A percentile compares a stretch with the other conserved stretches of the same genome.
Evolutionary conservation across 169 alveolate genomes (phyloP).

Genomic region (Eimeria tenella): DNA sequence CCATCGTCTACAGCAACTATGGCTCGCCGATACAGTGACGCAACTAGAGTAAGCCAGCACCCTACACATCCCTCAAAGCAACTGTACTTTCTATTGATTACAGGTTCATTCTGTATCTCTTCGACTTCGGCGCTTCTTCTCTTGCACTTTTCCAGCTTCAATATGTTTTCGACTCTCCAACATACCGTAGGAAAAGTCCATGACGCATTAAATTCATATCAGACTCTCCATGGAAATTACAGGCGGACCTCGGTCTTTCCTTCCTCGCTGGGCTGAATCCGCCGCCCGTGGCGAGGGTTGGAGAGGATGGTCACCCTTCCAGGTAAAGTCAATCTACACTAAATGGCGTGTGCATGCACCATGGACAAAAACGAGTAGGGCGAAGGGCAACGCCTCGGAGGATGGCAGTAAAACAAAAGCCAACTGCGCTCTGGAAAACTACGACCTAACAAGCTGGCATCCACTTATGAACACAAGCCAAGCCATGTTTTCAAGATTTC

Average conservation of each 20-base stretch:
- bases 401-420: constrained; percentile 38
- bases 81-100: neutral
- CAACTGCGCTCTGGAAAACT: neutral
- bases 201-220: neutral
- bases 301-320: constrained; percentile 71
- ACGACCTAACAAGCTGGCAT: constrained; percentile 25
- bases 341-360: neutral
- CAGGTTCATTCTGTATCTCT: constrained; percentile 73
- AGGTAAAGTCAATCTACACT: constrained; percentile 5
- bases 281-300: constrained; percentile 70
- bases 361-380: constrained; percentile 37
- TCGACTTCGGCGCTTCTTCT: constrained; percentile 71
- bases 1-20: constrained; percentile 46
- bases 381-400: constrained; percentile 73
- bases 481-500: neutral
- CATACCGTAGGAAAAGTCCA: constrained; percentile 40
- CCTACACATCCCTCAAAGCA: too few species aligned
- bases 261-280: constrained; percentile 77
- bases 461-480: constrained; percentile 51
- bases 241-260: constrained; percentile 80
- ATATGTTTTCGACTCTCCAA: constrained; percentile 77
- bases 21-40: constrained; percentile 76
- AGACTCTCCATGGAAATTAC: neutral
- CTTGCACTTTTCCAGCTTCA: constrained; percentile 71
- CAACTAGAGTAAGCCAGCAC: constrained; percentile 66